Conservation (phyloP, 1,139 yeast genomes). For the Geotrichum australiense region DNA sequence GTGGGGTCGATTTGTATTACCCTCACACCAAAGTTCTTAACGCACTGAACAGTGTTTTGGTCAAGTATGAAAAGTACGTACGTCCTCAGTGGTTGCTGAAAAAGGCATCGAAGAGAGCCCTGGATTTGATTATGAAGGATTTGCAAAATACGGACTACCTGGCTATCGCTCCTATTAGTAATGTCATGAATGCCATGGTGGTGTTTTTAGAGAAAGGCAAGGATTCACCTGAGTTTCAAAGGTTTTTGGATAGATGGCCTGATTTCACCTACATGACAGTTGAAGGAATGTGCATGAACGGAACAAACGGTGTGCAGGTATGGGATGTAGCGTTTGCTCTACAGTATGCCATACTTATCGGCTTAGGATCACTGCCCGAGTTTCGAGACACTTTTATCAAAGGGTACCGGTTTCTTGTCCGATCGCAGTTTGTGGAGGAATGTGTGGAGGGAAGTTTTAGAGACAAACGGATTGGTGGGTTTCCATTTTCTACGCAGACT, state of each 20-base stretch:
- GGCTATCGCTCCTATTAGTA: conserved; percentile 91
- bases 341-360: conserved; percentile 76
- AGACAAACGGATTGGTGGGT: conserved; percentile 83
- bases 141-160: conserved; percentile 69
- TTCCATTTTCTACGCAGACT: conserved; percentile 93
- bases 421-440: conserved; percentile 80
- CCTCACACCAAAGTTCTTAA: conserved; percentile 76
- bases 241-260: conserved; percentile 53
- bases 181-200: conserved; percentile 74
- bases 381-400: conserved; percentile 55
- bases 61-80: conserved; percentile 55
- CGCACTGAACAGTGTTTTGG: conserved; percentile 52
- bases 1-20: conserved; percentile 88
- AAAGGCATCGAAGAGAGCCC: conserved; percentile 47
- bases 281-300: conserved; percentile 89
- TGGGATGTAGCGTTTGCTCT: conserved; percentile 95
- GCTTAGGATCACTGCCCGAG: conserved; percentile 63
- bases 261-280: conserved; percentile 82
- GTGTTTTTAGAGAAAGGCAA: conserved; percentile 62
- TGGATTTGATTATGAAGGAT: conserved; percentile 66
- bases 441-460: conserved; percentile 74
- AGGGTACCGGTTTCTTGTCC: conserved; percentile 64
- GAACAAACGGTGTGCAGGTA: conserved; percentile 95
- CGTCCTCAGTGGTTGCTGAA: conserved; percentile 71
- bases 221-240: conserved; percentile 53